Percentiles rank a stretch among this genome's conserved stretches.
These are phyloP conservation scores for Teratosphaeria zuluensis DNA, from an alignment of 2,329 filamentous ascomycete species.

Conservation along the genomic window DNA sequence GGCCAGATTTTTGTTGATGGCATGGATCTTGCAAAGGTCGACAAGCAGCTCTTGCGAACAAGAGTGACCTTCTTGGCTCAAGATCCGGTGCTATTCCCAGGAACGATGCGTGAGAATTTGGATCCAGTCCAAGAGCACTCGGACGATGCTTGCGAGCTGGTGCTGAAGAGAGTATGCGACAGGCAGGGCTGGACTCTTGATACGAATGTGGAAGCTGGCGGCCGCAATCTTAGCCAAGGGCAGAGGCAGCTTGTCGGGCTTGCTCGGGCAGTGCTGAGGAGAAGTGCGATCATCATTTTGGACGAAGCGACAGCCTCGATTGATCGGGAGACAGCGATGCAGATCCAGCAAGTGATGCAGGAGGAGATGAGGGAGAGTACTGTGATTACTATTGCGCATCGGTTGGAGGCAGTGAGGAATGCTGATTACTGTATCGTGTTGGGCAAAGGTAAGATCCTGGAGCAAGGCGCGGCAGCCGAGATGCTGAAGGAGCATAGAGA, in stretches of 20 bases:
- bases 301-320: conserved; percentile 59
- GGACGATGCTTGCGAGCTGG: conserved; percentile 44
- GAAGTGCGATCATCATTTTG: conserved; percentile 53
- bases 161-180: conserved; percentile 45
- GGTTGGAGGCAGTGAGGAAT: conserved; percentile 51
- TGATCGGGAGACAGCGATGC: conserved; percentile 50
- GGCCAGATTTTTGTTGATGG: conserved; percentile 52
- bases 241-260: conserved; percentile 57
- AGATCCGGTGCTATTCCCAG: conserved; percentile 56
- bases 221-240: conserved; percentile 54
- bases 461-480: conserved; percentile 25
- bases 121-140: conserved; percentile 51
- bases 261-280: conserved; percentile 50
- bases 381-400: conserved; percentile 57
- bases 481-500: conserved; percentile 15
- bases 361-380: conserved; percentile 50
- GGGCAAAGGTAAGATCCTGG: conserved; percentile 40
- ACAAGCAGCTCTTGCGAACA: conserved; percentile 49
- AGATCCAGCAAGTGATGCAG: conserved; percentile 46
- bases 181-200: conserved; percentile 47
- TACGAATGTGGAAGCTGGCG: conserved; percentile 50
- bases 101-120: conserved; percentile 52
- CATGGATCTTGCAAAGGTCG: conserved; percentile 50
- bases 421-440: conserved; percentile 48
- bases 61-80: conserved; percentile 59